Conservation (phyloP, 352 stramenopile genomes). For the Globisporangium paddicum region DNA sequence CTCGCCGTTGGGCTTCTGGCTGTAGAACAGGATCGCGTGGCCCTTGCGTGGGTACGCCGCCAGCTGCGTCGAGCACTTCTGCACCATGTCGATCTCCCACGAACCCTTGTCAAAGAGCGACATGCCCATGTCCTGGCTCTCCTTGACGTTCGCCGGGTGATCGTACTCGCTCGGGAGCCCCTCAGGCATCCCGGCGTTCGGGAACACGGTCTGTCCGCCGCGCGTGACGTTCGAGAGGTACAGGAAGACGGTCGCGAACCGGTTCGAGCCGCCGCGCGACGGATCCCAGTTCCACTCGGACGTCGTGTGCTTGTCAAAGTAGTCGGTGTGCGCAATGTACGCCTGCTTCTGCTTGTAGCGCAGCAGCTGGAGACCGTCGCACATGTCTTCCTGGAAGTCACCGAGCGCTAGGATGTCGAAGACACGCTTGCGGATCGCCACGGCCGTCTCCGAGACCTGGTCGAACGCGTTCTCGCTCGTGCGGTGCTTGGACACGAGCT, state of each 20-base stretch:
- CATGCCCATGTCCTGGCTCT: constrained; percentile 34
- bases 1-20: constrained; percentile 91
- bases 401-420: constrained; percentile 91
- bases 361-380: constrained; percentile 94
- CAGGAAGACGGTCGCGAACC: constrained; percentile 80
- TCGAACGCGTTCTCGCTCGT: constrained; percentile 91
- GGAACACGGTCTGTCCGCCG: constrained; percentile 85
- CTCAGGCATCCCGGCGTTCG: constrained; percentile 63
- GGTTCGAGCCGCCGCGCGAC: constrained; percentile 66
- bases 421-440: constrained; percentile 77
- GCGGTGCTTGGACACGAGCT: constrained; percentile 60
- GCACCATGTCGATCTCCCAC: constrained; percentile 78
- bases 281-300: constrained; percentile 75
- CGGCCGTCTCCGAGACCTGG: constrained; percentile 61
- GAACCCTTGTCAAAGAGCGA: constrained; percentile 59
- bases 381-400: constrained; percentile 87
- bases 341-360: constrained; percentile 94
- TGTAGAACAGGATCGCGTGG: constrained; percentile 97
- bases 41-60: constrained; percentile 79
- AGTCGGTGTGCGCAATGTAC: constrained; percentile 94
- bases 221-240: constrained; percentile 78
- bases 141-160: constrained; percentile 39
- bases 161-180: constrained; percentile 49
- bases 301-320: constrained; percentile 70
- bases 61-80: constrained; percentile 72